Conservation (phyloP, 805 yeast species). For the Lipomyces japonicus region DNA sequence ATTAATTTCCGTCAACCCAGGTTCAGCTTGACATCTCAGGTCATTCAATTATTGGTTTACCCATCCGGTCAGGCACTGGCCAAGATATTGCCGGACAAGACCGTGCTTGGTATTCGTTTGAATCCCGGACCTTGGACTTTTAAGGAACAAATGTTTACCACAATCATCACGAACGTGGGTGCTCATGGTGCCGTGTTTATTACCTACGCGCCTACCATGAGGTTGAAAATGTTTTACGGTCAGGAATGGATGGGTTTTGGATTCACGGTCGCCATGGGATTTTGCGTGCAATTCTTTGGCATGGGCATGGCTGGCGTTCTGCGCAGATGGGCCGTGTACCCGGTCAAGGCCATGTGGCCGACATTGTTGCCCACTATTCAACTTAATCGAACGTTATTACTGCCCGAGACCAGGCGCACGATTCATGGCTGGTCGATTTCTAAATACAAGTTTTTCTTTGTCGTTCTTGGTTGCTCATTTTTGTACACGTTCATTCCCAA, state of each 20-base stretch:
- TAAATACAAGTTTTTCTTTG: conserved; percentile 48
- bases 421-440: conserved; percentile 60
- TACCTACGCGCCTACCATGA: conserved; percentile 4
- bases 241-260: conserved; percentile 41
- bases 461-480: conserved; percentile 45
- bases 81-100: conserved; percentile 45
- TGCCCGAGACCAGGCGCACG: conserved; percentile 41
- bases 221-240: conserved; percentile 35
- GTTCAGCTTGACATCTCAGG: conserved; percentile 48
- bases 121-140: conserved; percentile 64
- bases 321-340: conserved; percentile 55
- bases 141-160: conserved; percentile 63
- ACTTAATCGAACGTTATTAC: conserved; percentile 36
- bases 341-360: conserved; percentile 60
- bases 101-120: conserved; percentile 37
- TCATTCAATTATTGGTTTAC: conserved; percentile 55
- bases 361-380: conserved; percentile 47
- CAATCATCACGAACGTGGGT: conserved; percentile 38
- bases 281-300: conserved; percentile 60
- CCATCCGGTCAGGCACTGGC: conserved; percentile 53
- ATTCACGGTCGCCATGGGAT: conserved; percentile 50
- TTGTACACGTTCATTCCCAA: conserved; percentile 67
- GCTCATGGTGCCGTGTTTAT: not conserved
- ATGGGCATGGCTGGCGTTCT: conserved; percentile 63
- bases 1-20: conserved; percentile 56